These are phyloP conservation scores for Phyllosticta citrichinensis DNA, from an alignment of 2,329 filamentous ascomycete species.

Conservation along the genomic window DNA sequence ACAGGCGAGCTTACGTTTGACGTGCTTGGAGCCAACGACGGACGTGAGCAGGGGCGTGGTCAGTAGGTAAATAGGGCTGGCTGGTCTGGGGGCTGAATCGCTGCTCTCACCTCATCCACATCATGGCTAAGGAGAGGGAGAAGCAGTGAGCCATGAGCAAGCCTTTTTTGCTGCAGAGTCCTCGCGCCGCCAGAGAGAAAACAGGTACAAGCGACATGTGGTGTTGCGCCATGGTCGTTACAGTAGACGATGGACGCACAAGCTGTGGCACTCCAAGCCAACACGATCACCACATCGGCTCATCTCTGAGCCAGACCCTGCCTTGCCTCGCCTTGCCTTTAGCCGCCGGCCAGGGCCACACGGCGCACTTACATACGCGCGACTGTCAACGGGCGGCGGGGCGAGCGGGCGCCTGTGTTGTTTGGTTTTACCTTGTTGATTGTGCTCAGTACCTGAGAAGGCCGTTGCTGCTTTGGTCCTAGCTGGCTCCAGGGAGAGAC, in stretches of 20 bases:
- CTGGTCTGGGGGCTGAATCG: no score
- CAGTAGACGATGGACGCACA: not conserved
- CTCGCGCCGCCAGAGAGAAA: no score
- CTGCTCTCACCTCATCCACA: no score
- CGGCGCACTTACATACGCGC: not conserved
- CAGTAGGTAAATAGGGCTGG: no score
- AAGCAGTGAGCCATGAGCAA: no score
- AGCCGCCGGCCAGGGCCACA: not conserved
- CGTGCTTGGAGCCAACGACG: not conserved
- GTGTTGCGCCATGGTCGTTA: not conserved
- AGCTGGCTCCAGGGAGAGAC: not conserved
- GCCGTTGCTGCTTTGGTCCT: not conserved
- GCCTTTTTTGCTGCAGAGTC: no score
- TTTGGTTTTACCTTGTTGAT: not conserved
- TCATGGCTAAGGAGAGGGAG: no score
- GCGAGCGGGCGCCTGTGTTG: no score
- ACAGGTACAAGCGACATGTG: no score
- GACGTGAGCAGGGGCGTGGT: not conserved
- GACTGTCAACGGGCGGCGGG: not conserved
- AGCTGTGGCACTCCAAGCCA: not conserved
- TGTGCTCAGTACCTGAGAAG: not conserved
- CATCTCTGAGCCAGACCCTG: not conserved
- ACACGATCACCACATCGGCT: not conserved
- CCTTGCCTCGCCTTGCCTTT: not conserved
- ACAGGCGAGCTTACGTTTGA: not conserved